Percentiles rank a stretch among this genome's conserved stretches.
phyloP scores from a whole-genome alignment of 768 basidiomycete genomes.

The Leucosporidium creatinivorum region DNA sequence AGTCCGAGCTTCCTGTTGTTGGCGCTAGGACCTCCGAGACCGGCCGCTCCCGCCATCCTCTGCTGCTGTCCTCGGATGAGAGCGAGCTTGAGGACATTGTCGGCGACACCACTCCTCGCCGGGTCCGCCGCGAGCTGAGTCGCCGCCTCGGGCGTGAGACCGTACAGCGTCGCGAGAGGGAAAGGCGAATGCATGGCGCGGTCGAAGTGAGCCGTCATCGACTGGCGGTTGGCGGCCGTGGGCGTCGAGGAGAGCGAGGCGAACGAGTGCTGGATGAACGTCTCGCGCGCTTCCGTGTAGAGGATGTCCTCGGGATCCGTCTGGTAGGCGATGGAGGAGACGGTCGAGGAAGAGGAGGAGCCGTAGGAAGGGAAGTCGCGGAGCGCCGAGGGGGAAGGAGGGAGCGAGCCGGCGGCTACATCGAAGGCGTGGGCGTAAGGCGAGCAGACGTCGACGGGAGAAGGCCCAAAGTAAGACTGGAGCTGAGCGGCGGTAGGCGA shows the following conservation, averaged over 20 bases:
- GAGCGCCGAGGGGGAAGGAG: constrained; percentile 1
- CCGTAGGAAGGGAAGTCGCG: constrained; percentile 2
- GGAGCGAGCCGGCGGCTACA: not conserved
- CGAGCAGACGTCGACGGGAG: constrained; percentile 8
- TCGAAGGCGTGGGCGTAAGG: not conserved
- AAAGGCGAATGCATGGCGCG: constrained; percentile 24
- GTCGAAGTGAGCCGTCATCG: constrained; percentile 26
- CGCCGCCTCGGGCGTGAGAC: constrained; percentile 25
- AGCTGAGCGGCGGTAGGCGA: constrained; percentile 21
- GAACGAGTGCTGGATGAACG: constrained; percentile 24
- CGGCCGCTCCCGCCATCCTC: constrained; percentile 8
- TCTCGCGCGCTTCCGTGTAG: constrained; percentile 25
- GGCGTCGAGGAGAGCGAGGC: constrained; percentile 3
- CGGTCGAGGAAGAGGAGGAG: constrained; percentile 13
- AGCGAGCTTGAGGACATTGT: constrained; percentile 24
- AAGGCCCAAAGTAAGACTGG: constrained; percentile 21
- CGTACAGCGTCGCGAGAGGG: constrained; percentile 29
- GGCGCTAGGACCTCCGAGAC: constrained; percentile 62
- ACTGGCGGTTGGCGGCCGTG: not conserved
- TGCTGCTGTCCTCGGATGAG: constrained; percentile 23
- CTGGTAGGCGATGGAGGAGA: constrained; percentile 14
- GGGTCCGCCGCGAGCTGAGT: constrained; percentile 25
- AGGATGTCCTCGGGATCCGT: constrained; percentile 24
- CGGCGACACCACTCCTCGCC: constrained; percentile 24
- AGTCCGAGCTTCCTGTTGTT: constrained; percentile 84